These are phyloP conservation scores for Hura crepitans DNA, from an alignment of 441 rosid species.

Conservation along the genomic window DNA sequence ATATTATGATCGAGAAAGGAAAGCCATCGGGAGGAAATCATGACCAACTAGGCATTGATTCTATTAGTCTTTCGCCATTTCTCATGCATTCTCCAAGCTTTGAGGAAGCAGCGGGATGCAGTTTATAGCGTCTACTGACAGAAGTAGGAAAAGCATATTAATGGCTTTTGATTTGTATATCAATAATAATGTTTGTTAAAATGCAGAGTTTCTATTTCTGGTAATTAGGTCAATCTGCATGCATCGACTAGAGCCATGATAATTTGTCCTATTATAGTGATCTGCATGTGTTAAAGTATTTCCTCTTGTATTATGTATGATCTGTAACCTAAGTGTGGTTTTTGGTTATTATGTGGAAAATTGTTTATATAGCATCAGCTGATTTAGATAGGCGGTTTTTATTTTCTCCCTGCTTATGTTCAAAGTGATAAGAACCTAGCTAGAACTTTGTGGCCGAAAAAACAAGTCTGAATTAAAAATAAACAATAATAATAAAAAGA, in stretches of 20 bases:
- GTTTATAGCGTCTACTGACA: conserved; percentile 41
- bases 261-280: conserved; percentile 12
- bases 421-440: neutral
- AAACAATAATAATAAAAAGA: conserved; percentile 20
- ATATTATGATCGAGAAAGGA: conserved; percentile 46
- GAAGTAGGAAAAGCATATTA: conserved; percentile 31
- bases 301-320: conserved; percentile 10
- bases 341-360: neutral
- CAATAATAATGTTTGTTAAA: conserved; percentile 21
- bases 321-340: conserved; percentile 21
- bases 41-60: conserved; percentile 24
- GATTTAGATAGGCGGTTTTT: neutral
- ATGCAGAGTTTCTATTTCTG: conserved; percentile 15
- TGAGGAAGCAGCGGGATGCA: conserved; percentile 29
- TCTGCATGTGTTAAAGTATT: neutral
- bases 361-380: neutral
- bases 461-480: no score
- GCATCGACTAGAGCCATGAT: conserved; percentile 17
- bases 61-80: conserved; percentile 24
- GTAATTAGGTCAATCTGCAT: conserved; percentile 21
- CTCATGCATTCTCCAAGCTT: conserved; percentile 19
- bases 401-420: neutral
- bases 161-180: conserved; percentile 34
- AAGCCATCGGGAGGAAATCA: conserved; percentile 15
- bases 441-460: conserved; percentile 5